Evolutionary conservation across 2,329 filamentous ascomycete genomes (phyloP), one percentile per base, ranked within the genome.

Genomic region (Cladosporium sp.): DNA sequence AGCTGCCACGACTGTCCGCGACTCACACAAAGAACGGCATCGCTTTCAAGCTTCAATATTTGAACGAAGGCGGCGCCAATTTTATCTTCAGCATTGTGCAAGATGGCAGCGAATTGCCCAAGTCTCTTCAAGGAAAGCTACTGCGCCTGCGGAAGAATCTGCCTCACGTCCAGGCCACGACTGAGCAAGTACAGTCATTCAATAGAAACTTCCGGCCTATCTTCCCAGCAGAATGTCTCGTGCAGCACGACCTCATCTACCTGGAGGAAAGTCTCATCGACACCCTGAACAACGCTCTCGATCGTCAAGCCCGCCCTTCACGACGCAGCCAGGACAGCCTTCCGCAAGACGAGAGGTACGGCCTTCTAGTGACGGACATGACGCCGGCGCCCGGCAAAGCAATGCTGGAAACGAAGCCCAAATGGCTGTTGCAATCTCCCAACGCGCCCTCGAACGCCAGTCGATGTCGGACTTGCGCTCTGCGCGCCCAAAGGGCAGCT

Each of bases 361-460:
- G 61, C 27, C 50, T 68, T 12, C 58, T 70, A 7, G 54, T 70
- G 15, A 67, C 64, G 11, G 64, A 69, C 54, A 69, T 69, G 66
- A 64, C 61, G 6, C 56, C 63, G 5, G 30, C 39, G 13, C 38
- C 42, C 7, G 58, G 56, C 29, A 61, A 67, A n/a, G 49, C 58
- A 1, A 50, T 64, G 9, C 42, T 68, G 8, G 71, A 77, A 54
- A 61, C 75, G 50, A 77, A 77, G 53, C 73, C 73, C 0, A 77
- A 77, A 50, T 77, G 74, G 74, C 64, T 77, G 2, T 51, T 59
- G 6, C 73, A 75, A 49, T 75, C 73, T 4, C 72, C 72, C 2
- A 69, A 68, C 47, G 73, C 74, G 5, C 72, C 73, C 1, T 8
- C 41, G 3, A 50, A 61, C 20, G 65, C 73, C 1, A 64, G 61